Percentiles rank a stretch among this genome's conserved stretches.
These are phyloP conservation scores for Lizonia empirigonia DNA, from an alignment of 2,329 filamentous ascomycete species.

Conservation along the genomic window DNA sequence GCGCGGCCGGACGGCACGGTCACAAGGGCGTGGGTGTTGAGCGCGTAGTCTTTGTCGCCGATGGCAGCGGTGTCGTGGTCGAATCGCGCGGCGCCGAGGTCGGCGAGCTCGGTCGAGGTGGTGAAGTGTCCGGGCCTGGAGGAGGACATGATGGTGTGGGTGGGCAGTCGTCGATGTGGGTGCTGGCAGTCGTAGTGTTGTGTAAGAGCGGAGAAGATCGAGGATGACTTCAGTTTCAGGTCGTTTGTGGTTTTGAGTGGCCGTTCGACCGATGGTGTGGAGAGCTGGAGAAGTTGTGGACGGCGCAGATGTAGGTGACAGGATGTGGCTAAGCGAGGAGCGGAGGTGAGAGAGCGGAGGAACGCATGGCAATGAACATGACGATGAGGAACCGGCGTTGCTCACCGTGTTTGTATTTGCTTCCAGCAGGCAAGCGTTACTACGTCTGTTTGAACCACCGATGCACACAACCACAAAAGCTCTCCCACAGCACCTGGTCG, in stretches of 20 bases:
- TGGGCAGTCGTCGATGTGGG: not conserved
- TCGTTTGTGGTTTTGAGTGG: too few species aligned
- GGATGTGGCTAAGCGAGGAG: not conserved
- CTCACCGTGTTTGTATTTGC: too few species aligned
- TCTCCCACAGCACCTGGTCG: conserved; percentile 79
- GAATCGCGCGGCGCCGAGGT: conserved; percentile 39
- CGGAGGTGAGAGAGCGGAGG: not conserved
- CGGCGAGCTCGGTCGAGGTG: conserved; percentile 29
- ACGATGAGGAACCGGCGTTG: too few species aligned
- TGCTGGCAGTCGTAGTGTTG: not conserved
- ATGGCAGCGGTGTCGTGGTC: conserved; percentile 39
- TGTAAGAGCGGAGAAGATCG: too few species aligned
- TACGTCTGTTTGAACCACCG: conserved; percentile 14
- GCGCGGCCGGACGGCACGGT: conserved; percentile 29
- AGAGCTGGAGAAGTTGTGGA: too few species aligned
- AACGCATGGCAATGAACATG: too few species aligned
- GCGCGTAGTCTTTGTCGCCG: conserved; percentile 36
- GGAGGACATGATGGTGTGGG: not conserved
- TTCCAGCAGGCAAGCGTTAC: not conserved
- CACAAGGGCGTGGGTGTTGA: conserved; percentile 22
- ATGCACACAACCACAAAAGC: conserved; percentile 73
- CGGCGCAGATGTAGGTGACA: too few species aligned
- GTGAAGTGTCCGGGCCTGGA: conserved; percentile 14
- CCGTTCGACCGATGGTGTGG: too few species aligned
- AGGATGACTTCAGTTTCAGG: not conserved